Evolutionary conservation across 306 rosid species (phyloP).

Genomic region (Carpinus viminea): DNA sequence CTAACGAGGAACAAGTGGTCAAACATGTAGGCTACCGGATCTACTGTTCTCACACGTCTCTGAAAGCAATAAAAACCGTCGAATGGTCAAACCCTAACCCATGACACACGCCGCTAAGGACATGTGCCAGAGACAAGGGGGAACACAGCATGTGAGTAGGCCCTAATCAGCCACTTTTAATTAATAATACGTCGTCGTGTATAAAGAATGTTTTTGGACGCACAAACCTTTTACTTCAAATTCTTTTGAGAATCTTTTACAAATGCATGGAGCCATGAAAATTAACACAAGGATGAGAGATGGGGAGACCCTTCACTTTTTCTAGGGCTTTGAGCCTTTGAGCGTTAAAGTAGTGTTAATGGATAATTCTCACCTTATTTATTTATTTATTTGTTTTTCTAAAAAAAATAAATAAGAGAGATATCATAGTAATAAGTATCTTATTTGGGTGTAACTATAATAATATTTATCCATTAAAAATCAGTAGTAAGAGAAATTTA

Average conservation of each 20-base stretch:
- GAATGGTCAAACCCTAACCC: not conserved
- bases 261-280: not conserved
- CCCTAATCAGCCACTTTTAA: not conserved
- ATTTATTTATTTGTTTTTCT: no score
- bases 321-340: slow-evolving; percentile 24
- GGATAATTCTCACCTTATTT: not conserved
- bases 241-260: slow-evolving; percentile 9
- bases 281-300: not conserved
- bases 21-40: slow-evolving; percentile 23
- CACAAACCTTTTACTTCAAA: not conserved
- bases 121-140: not conserved
- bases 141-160: slow-evolving; percentile 26
- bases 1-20: slow-evolving; percentile 27
- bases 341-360: slow-evolving; percentile 6
- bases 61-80: not conserved
- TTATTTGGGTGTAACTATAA: no score
- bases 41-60: no score
- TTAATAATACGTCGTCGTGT: not conserved
- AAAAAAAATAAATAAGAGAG: no score
- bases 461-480: no score
- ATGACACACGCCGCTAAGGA: slow-evolving; percentile 13
- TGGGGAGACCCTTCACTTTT: not conserved
- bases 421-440: no score
- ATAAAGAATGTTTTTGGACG: slow-evolving; percentile 33
- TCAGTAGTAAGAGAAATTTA: no score